These are phyloP conservation scores for Hansenula lynferdii DNA, from an alignment of 1,139 yeast species.

Conservation along the genomic window DNA sequence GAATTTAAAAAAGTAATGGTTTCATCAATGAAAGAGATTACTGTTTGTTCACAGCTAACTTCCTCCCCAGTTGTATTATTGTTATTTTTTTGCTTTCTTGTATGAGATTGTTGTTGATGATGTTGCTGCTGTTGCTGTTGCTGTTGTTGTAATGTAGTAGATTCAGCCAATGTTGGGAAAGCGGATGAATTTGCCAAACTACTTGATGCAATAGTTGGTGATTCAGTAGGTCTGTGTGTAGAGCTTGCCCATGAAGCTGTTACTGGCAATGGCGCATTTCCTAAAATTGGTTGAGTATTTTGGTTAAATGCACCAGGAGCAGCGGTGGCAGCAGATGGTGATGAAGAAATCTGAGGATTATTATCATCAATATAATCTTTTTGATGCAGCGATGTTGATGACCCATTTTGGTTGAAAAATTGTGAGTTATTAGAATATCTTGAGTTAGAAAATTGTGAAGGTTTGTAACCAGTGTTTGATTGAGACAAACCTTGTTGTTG, in stretches of 20 bases:
- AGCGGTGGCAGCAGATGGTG: conserved; percentile 15
- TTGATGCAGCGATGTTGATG: conserved; percentile 5
- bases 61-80: conserved; percentile 23
- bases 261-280: conserved; percentile 24
- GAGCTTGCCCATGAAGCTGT: conserved; percentile 33
- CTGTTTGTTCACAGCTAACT: conserved; percentile 27
- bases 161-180: conserved; percentile 71
- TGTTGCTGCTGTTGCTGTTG: conserved; percentile 20
- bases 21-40: conserved; percentile 31
- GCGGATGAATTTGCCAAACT: conserved; percentile 51
- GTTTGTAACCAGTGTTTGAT: background rate
- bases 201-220: conserved; percentile 33
- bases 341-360: conserved; percentile 11
- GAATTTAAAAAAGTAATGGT: conserved; percentile 26
- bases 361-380: conserved; percentile 26
- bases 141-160: conserved; percentile 37
- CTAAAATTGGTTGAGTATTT: conserved; percentile 12
- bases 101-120: conserved; percentile 24
- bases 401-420: conserved; percentile 6
- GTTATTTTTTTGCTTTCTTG: conserved; percentile 23
- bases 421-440: conserved; percentile 9
- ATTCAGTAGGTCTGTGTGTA: conserved; percentile 25
- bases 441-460: conserved; percentile 18
- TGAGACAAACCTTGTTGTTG: conserved; percentile 10
- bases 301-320: conserved; percentile 17